Percentiles rank a stretch among this genome's conserved stretches.
These are phyloP conservation scores for Breynia disticha DNA, from an alignment of 441 rosid genomes.

Conservation along the genomic window DNA sequence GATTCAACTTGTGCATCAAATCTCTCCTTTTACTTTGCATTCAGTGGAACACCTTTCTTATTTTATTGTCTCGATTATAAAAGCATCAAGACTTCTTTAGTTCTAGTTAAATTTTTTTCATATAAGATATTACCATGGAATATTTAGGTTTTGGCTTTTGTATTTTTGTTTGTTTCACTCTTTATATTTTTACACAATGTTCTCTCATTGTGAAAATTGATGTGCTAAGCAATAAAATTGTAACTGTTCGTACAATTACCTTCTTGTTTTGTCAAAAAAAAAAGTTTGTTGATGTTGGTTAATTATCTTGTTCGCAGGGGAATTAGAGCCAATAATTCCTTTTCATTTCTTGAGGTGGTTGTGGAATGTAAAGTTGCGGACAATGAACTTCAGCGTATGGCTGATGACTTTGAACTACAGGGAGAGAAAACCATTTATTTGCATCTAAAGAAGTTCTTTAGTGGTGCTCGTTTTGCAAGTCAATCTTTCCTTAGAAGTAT, in stretches of 20 bases:
- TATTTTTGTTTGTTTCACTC: not conserved
- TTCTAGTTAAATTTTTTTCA: not conserved
- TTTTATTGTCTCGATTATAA: not conserved
- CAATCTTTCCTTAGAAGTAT: slow-evolving; percentile 60
- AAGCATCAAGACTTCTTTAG: not conserved
- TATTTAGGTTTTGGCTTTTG: not conserved
- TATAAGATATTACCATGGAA: not conserved
- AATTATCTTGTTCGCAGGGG: slow-evolving; percentile 44
- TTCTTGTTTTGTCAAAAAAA: slow-evolving; percentile 5
- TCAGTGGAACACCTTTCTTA: too few species aligned
- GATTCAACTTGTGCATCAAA: too few species aligned
- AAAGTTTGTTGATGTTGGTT: slow-evolving; percentile 14
- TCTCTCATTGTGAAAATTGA: not conserved
- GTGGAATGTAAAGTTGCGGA: slow-evolving; percentile 60
- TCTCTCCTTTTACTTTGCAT: too few species aligned
- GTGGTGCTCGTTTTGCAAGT: slow-evolving; percentile 76
- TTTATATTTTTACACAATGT: not conserved
- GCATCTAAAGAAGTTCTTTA: slow-evolving; percentile 83
- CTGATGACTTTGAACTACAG: slow-evolving; percentile 17
- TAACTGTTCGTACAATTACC: not conserved
- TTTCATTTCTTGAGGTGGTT: slow-evolving; percentile 82
- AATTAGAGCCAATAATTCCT: slow-evolving; percentile 53
- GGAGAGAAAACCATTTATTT: slow-evolving; percentile 46
- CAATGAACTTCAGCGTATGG: slow-evolving; percentile 24
- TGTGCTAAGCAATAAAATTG: not conserved